Conservation (phyloP, 1,284 basidiomycete species). For the Cryptococcus neoformans region DNA sequence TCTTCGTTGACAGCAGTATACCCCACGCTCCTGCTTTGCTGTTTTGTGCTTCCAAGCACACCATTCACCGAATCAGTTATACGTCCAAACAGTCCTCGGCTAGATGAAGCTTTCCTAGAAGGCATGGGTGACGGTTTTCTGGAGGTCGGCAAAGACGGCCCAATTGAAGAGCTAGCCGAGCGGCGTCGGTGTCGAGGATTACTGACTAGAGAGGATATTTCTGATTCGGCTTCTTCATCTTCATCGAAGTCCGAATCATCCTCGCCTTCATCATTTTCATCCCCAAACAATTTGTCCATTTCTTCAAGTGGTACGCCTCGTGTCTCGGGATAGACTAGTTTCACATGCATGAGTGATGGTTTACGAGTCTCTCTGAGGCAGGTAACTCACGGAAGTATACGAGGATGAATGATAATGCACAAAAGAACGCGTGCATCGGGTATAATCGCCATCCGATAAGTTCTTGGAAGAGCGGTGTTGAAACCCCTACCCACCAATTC, state of each 20-base stretch:
- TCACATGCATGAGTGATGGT: too few relatives aligned
- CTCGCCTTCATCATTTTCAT: constrained; percentile 33
- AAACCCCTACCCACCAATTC: constrained; percentile 68
- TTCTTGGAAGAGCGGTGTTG: constrained; percentile 86
- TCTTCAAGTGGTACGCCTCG: constrained; percentile 56
- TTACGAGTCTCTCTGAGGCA: neutral
- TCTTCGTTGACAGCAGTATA: constrained; percentile 60
- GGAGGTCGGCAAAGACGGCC: constrained; percentile 32
- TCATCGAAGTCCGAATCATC: constrained; percentile 39
- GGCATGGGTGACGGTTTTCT: constrained; percentile 32
- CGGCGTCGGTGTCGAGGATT: constrained; percentile 22
- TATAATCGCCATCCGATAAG: constrained; percentile 89
- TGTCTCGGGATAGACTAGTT: constrained; percentile 53
- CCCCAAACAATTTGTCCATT: constrained; percentile 51
- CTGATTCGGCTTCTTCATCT: constrained; percentile 52
- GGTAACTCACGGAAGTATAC: constrained; percentile 35
- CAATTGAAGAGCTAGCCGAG: constrained; percentile 32
- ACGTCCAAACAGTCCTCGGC: constrained; percentile 31
- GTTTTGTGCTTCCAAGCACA: constrained; percentile 52
- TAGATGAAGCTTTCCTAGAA: constrained; percentile 36
- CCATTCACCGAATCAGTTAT: constrained; percentile 55
- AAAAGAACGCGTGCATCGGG: constrained; percentile 95
- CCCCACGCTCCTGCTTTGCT: constrained; percentile 37
- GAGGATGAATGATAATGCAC: constrained; percentile 78
- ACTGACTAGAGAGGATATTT: constrained; percentile 59